These are phyloP conservation scores for Lipomyces oligophaga DNA, from an alignment of 805 yeast species.

Conservation along the genomic window DNA sequence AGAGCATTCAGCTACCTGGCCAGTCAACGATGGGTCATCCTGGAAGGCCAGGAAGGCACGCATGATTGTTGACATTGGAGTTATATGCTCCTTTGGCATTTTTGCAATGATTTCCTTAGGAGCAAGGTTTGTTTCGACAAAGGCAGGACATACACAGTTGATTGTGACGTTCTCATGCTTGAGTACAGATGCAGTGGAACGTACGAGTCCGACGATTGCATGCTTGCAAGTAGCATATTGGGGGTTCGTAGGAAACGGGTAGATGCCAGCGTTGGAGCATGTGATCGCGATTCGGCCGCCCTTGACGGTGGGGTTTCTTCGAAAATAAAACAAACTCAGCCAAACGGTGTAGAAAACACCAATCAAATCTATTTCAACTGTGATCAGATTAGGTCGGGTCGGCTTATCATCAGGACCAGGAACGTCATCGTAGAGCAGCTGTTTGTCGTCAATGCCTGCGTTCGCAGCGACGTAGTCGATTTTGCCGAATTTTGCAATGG, in stretches of 20 bases:
- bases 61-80: slow-evolving; percentile 11
- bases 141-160: slow-evolving; percentile 15
- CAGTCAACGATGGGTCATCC: slow-evolving; percentile 7
- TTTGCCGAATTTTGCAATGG: slow-evolving; percentile 8
- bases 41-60: slow-evolving; percentile 6
- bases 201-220: slow-evolving; percentile 9
- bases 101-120: background rate
- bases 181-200: slow-evolving; percentile 8
- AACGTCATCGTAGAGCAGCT: slow-evolving; percentile 3
- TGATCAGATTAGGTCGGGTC: slow-evolving; percentile 5
- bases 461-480: slow-evolving; percentile 16
- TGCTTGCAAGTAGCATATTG: slow-evolving; percentile 12
- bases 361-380: slow-evolving; percentile 9
- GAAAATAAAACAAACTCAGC: slow-evolving; percentile 8
- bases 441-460: slow-evolving; percentile 12
- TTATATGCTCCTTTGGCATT: slow-evolving; percentile 12
- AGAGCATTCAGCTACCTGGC: slow-evolving; percentile 14
- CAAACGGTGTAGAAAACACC: slow-evolving; percentile 11
- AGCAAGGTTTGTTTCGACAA: slow-evolving; percentile 11
- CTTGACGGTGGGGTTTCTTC: slow-evolving; percentile 8
- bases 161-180: slow-evolving; percentile 7
- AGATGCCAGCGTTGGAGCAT: slow-evolving; percentile 8
- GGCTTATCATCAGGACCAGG: slow-evolving; percentile 5
- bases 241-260: slow-evolving; percentile 10
- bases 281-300: slow-evolving; percentile 8